phyloP scores from a whole-genome alignment of 352 stramenopile species.

The Phytophthora aleatoria region DNA sequence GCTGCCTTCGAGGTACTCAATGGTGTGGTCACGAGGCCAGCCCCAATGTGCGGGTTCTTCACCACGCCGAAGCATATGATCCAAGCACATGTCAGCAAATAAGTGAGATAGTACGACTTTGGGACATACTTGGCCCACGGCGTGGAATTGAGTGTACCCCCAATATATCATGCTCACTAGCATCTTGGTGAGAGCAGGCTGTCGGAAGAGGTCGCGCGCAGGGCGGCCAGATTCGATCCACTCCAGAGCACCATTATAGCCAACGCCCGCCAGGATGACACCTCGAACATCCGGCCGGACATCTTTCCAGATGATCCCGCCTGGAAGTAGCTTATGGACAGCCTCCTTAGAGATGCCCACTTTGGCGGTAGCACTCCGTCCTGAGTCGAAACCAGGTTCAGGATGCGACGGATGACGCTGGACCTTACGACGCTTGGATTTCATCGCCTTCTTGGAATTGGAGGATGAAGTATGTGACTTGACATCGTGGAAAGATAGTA shows the following conservation, averaged over 20 bases:
- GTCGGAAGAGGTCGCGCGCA: background rate
- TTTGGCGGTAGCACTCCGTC: background rate
- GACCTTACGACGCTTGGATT: background rate
- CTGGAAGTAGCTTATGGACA: background rate
- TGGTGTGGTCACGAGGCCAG: background rate
- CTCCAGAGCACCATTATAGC: too few relatives aligned
- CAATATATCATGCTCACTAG: background rate
- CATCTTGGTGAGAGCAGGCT: background rate
- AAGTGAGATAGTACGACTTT: background rate
- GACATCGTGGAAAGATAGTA: too few relatives aligned
- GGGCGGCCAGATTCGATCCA: background rate
- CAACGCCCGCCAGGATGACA: too few relatives aligned
- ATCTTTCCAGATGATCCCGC: background rate
- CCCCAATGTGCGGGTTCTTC: background rate
- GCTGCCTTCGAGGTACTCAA: background rate
- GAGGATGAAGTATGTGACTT: background rate
- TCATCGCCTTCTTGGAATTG: background rate
- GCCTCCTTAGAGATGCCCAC: background rate
- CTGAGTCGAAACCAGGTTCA: background rate
- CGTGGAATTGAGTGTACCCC: background rate
- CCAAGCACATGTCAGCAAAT: background rate
- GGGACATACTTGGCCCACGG: background rate
- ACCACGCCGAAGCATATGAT: background rate
- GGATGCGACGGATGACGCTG: background rate
- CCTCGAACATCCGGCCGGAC: too few relatives aligned